Evolutionary conservation across 2,329 filamentous ascomycete genomes (phyloP).

Genomic region (Talaromyces sp.): DNA sequence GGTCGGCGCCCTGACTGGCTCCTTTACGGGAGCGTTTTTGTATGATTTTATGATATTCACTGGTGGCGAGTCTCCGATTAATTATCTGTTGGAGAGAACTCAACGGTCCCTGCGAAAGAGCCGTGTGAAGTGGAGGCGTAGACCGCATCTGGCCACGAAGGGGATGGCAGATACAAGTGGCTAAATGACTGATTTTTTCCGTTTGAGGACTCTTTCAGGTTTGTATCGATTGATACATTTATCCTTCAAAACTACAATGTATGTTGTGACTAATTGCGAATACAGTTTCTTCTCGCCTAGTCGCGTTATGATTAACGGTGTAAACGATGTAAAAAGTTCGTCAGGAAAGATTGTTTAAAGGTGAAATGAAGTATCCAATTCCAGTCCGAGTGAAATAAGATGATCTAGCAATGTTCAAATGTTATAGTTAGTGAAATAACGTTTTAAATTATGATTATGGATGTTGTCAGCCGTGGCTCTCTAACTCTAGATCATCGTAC

Average conservation of each 20-base stretch:
- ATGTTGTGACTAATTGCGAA: too few relatives aligned
- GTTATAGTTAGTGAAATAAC: neutral
- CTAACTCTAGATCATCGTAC: neutral
- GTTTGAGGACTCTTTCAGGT: too few relatives aligned
- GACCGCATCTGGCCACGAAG: constrained; percentile 18
- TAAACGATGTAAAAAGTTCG: neutral
- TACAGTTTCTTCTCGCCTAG: too few relatives aligned
- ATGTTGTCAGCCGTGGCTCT: neutral
- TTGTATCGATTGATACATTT: too few relatives aligned
- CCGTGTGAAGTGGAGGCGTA: constrained; percentile 23
- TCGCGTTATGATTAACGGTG: too few relatives aligned
- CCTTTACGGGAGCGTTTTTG: constrained; percentile 42
- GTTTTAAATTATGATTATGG: neutral
- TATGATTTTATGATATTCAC: constrained; percentile 51
- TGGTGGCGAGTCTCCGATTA: constrained; percentile 48
- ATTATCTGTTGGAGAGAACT: constrained; percentile 43
- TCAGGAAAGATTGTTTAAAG: neutral
- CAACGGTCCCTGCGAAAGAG: constrained; percentile 43
- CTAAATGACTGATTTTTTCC: neutral
- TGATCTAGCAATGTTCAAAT: neutral
- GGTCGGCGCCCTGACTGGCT: constrained; percentile 33
- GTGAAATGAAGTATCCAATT: neutral
- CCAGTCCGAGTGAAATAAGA: neutral
- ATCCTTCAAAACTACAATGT: too few relatives aligned
- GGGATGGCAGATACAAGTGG: neutral